Conservation (phyloP, 768 basidiomycete genomes). For the Paxillus involutus region DNA sequence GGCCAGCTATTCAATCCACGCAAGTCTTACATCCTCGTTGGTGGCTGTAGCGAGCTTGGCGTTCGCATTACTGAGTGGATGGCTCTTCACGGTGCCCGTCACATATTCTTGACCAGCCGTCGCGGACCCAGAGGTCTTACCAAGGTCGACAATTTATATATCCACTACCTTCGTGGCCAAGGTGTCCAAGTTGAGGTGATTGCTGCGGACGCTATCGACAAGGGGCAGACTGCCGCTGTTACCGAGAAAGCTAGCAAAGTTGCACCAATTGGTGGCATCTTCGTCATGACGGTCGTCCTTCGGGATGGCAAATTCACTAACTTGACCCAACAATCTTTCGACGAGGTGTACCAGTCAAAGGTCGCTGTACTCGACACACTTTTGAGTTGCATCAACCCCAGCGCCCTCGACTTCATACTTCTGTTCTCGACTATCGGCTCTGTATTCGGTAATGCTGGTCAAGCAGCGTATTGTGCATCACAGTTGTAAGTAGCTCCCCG, state of each 20-base stretch:
- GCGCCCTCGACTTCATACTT: constrained; percentile 30
- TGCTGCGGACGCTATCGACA: constrained; percentile 25
- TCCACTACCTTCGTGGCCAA: constrained; percentile 21
- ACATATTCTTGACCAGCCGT: constrained; percentile 30
- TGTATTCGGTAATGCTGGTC: constrained; percentile 30
- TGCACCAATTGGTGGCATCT: constrained; percentile 31
- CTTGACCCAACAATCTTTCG: constrained; percentile 32
- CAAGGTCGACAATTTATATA: constrained; percentile 27
- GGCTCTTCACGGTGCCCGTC: constrained; percentile 31
- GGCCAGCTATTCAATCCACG: constrained; percentile 31
- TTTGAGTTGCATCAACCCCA: constrained; percentile 14
- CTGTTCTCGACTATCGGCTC: constrained; percentile 35
- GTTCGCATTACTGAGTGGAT: constrained; percentile 34
- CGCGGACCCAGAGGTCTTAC: constrained; percentile 17
- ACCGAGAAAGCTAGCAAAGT: constrained; percentile 18
- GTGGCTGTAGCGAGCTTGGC: constrained; percentile 23
- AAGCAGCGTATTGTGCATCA: constrained; percentile 23
- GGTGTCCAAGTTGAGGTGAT: constrained; percentile 28
- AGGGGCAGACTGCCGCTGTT: constrained; percentile 22
- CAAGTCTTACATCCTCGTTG: constrained; percentile 22
- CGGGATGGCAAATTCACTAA: constrained; percentile 33
- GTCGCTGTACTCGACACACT: constrained; percentile 19
- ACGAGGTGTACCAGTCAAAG: constrained; percentile 23
- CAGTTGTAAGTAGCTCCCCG: constrained; percentile 12
- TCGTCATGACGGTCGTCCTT: constrained; percentile 36